Evolutionary conservation across 2,329 filamentous ascomycete genomes (phyloP).

Genomic region (Colletotrichum neosansevieriae): DNA sequence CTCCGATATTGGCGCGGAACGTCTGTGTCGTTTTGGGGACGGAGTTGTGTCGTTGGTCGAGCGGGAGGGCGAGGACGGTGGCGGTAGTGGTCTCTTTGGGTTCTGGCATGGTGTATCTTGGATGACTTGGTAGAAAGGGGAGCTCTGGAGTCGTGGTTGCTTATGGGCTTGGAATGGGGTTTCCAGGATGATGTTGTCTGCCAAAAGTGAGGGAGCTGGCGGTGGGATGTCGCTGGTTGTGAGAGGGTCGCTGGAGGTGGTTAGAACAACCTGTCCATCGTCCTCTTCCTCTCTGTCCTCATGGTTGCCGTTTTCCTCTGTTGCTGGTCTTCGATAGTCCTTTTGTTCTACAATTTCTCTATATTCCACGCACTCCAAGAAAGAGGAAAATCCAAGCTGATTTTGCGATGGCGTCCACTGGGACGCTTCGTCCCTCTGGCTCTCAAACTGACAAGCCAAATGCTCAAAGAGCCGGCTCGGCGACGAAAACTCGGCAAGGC

Average conservation of each 20-base stretch:
- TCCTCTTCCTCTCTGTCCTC: slow-evolving; percentile 15
- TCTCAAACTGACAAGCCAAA: slow-evolving; percentile 43
- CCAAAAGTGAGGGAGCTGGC: slow-evolving; percentile 19
- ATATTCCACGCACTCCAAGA: background rate
- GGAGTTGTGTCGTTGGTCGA: slow-evolving; percentile 51
- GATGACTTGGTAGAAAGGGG: slow-evolving; percentile 22
- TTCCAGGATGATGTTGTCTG: slow-evolving; percentile 35
- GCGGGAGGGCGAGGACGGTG: slow-evolving; percentile 34
- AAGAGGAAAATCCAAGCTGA: background rate
- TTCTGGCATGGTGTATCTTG: slow-evolving; percentile 32
- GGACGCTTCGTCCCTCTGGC: background rate
- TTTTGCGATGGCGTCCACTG: background rate
- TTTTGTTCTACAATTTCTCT: background rate
- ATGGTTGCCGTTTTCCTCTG: background rate
- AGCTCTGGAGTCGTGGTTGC: background rate
- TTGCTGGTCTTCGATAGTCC: background rate
- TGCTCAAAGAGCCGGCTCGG: slow-evolving; percentile 64
- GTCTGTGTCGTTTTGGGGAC: slow-evolving; percentile 44
- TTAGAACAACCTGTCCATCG: slow-evolving; percentile 49
- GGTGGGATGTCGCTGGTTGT: slow-evolving; percentile 19
- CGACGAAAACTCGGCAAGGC: slow-evolving; percentile 53
- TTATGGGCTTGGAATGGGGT: slow-evolving; percentile 35
- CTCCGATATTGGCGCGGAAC: slow-evolving; percentile 28
- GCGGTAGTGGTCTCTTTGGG: slow-evolving; percentile 15
- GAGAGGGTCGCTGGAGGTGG: slow-evolving; percentile 47